A percentile compares a stretch with the other conserved stretches of the same genome.
Evolutionary conservation across 2,329 filamentous ascomycete genomes (phyloP).

Genomic region (Curvularia lunata): DNA sequence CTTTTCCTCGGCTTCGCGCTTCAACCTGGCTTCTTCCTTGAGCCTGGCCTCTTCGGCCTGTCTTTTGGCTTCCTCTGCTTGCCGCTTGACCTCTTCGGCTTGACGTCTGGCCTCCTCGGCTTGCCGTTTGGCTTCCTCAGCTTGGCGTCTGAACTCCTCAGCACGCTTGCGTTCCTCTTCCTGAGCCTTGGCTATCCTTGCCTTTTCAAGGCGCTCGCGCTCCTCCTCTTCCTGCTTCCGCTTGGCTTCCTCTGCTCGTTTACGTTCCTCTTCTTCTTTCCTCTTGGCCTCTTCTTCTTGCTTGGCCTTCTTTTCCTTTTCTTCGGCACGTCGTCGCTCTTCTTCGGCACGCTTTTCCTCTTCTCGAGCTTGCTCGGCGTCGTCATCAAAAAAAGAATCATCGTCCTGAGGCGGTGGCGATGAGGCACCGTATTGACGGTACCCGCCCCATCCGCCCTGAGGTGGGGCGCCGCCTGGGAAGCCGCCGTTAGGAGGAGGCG

Average conservation of each 20-base stretch:
- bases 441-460: conserved; percentile 39
- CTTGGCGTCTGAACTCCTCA: conserved; percentile 49
- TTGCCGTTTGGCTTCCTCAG: conserved; percentile 42
- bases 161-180: conserved; percentile 45
- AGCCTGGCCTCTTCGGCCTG: conserved; percentile 41
- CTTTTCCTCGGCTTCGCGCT: conserved; percentile 59
- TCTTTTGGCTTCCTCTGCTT: conserved; percentile 52
- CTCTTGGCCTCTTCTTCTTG: conserved; percentile 41
- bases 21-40: conserved; percentile 40
- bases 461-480: conserved; percentile 44
- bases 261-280: conserved; percentile 40
- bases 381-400: conserved; percentile 42
- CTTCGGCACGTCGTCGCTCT: conserved; percentile 65
- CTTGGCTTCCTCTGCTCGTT: conserved; percentile 54
- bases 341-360: conserved; percentile 65
- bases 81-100: conserved; percentile 44
- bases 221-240: conserved; percentile 63
- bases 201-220: conserved; percentile 64
- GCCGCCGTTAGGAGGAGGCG: conserved; percentile 39
- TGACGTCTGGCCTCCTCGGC: conserved; percentile 55
- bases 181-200: conserved; percentile 21
- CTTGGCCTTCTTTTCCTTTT: conserved; percentile 31
- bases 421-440: conserved; percentile 41
- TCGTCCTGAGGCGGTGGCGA: conserved; percentile 41
- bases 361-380: conserved; percentile 53